A percentile compares a stretch with the other conserved stretches of the same genome.
Evolutionary conservation across 208 protist species (phyloP).

Genomic region (Leishmania arabica): DNA sequence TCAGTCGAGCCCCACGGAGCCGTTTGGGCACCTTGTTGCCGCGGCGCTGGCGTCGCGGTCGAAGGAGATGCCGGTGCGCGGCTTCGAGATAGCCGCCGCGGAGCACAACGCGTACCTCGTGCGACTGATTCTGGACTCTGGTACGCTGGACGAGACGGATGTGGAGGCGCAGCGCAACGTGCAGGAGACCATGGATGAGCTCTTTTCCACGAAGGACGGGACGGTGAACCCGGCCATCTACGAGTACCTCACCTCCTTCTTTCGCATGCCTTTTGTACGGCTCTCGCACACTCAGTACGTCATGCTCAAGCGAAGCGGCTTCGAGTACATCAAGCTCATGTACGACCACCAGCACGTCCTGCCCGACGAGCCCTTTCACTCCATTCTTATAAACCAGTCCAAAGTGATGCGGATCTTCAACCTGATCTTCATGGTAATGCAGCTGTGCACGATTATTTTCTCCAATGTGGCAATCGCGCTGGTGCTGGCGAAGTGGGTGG

Average conservation of each 20-base stretch:
- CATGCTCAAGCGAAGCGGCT: slow-evolving; percentile 72
- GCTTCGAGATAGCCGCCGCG: slow-evolving; percentile 61
- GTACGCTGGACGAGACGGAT: slow-evolving; percentile 56
- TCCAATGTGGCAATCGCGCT: slow-evolving; percentile 42
- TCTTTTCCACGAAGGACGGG: slow-evolving; percentile 38
- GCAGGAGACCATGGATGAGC: slow-evolving; percentile 58
- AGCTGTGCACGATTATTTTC: slow-evolving; percentile 32
- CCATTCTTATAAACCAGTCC: slow-evolving; percentile 51
- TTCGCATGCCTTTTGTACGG: slow-evolving; percentile 61
- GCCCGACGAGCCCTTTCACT: slow-evolving; percentile 41
- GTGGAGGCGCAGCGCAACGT: slow-evolving; percentile 50
- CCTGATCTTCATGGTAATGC: slow-evolving; percentile 51
- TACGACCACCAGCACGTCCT: slow-evolving; percentile 69
- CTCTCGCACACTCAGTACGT: slow-evolving; percentile 55
- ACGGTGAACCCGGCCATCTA: slow-evolving; percentile 55
- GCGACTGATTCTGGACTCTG: slow-evolving; percentile 61
- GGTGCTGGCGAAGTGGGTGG: slow-evolving; percentile 50
- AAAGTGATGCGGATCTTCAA: slow-evolving; percentile 38
- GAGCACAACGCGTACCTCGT: slow-evolving; percentile 69
- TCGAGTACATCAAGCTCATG: slow-evolving; percentile 81
- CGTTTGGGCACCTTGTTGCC: slow-evolving; percentile 76
- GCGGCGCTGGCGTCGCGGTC: slow-evolving; percentile 70
- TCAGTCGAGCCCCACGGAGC: slow-evolving; percentile 64
- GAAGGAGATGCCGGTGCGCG: slow-evolving; percentile 55
- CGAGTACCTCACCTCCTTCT: slow-evolving; percentile 72